Conservation (phyloP, 2,329 filamentous ascomycete species). For the Phyllosticta ampelicida region DNA sequence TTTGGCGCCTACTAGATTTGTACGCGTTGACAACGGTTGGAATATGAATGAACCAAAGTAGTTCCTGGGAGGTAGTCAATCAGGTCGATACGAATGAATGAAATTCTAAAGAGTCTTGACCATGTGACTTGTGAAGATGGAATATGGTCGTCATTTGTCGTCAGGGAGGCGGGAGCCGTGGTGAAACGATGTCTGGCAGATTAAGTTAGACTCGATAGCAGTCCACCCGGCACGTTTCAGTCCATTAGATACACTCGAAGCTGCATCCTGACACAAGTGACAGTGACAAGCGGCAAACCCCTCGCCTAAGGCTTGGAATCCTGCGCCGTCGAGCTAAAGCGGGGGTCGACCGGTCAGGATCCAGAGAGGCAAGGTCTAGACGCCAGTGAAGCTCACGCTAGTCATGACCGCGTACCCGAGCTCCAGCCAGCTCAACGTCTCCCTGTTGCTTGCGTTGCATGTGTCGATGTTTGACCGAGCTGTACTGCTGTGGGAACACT, state of each 20-base stretch:
- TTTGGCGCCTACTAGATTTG: slow-evolving; percentile 16
- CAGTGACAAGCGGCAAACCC: background rate
- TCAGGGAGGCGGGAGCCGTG: no score
- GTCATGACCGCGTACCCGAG: background rate
- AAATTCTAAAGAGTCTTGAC: background rate
- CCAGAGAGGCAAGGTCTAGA: background rate
- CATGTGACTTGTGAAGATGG: background rate
- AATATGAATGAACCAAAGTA: background rate
- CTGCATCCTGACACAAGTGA: background rate
- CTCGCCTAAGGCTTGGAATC: background rate
- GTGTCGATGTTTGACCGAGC: background rate
- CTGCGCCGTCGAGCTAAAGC: background rate
- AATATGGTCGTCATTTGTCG: background rate
- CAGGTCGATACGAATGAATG: background rate
- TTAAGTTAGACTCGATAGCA: background rate
- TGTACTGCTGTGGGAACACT: background rate
- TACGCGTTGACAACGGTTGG: background rate
- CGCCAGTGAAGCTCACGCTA: background rate
- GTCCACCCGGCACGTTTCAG: background rate
- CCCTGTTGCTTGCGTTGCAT: background rate
- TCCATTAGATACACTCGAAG: background rate
- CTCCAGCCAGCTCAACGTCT: background rate
- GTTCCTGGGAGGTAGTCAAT: background rate
- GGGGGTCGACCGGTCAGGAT: background rate
- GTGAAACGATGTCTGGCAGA: background rate